Conservation (phyloP, 1,284 basidiomycete species). For the Melampsora americana region DNA sequence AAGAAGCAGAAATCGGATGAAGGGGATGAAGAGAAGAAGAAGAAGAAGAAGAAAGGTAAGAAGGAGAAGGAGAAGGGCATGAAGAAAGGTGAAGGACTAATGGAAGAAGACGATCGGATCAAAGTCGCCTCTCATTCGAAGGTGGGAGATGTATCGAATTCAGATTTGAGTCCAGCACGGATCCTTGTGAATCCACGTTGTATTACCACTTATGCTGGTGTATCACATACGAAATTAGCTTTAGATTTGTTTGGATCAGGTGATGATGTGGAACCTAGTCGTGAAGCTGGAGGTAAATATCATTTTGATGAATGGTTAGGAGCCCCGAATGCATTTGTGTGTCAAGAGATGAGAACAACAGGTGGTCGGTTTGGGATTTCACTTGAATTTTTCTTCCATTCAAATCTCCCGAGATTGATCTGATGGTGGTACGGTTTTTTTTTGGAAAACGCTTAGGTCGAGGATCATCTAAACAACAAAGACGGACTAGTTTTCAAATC, state of each 20-base stretch:
- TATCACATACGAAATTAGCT: conserved; percentile 85
- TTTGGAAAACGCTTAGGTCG: conserved; percentile 8
- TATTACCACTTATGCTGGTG: conserved; percentile 91
- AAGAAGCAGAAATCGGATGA: conserved; percentile 46
- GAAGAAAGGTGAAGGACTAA: no score
- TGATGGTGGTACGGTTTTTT: background rate
- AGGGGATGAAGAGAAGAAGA: conserved; percentile 38
- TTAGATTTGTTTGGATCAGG: conserved; percentile 79
- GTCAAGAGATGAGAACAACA: conserved; percentile 77
- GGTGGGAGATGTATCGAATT: conserved; percentile 68
- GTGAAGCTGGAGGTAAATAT: conserved; percentile 64
- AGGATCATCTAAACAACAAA: conserved; percentile 37
- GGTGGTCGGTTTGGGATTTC: conserved; percentile 47
- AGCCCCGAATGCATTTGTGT: conserved; percentile 89
- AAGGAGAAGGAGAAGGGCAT: no score
- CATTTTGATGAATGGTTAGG: conserved; percentile 87
- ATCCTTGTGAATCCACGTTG: conserved; percentile 91
- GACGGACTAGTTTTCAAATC: conserved; percentile 39
- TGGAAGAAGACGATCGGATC: conserved; percentile 54
- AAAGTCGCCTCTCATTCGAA: conserved; percentile 60
- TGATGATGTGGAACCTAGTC: conserved; percentile 60
- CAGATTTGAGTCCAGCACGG: conserved; percentile 75
- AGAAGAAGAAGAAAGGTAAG: no score
- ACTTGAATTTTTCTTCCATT: background rate
- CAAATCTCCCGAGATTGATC: background rate